Base-by-base conservation (phyloP, 352 stramenopile genomes). In the Phytophthora aleatoria region DNA sequence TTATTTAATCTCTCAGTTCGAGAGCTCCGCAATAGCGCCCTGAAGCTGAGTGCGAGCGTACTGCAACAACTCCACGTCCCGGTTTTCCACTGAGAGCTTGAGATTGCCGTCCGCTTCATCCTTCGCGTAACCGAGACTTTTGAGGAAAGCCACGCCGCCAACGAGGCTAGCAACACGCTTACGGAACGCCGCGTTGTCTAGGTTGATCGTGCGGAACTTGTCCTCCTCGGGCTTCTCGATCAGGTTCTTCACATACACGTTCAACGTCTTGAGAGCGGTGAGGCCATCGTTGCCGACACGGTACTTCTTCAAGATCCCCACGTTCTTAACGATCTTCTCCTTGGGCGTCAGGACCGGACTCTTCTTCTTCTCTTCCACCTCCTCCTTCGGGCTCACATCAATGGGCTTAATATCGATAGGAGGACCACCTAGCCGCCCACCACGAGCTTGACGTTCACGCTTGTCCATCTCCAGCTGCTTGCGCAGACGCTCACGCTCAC, bases 401-500 rank as follows among this genome's bases (percentile, higher is more conserved):
- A 77, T 43, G 11, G 74, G 59, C 6, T 71, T 60, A n/a, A 89
- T 24, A 36, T 94, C 82, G 28, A 91, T 82, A 3, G 85, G 73
- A 12, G 83, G 65, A 6, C 84, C 84, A n/a, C 77, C 83, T 9
- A 97, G 74, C 45, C 94, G 86, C 2, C 93, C 93, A 24, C 84
- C 81, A 38, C 88, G 83, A 27, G 89, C 88, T 16, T 90, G 86
- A 39, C 91, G 84, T 56, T 97, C 91, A 5, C 89, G 79, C 76
- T 98, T 98, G 69, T 98, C 93, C 66, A 95, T 84, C 52, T 96
- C 92, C 13, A 98, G 73, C 72, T 97, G 87, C 57, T 81, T 82
- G 48, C 88, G 89, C 16, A 98, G 66, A 7, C 89, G 87, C 57
- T 97, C 92, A 38, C 93, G 87, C 69, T 98, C 90, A 8, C 78